Conservation (phyloP, 305 asterid species). For the Coffea humblotiana region DNA sequence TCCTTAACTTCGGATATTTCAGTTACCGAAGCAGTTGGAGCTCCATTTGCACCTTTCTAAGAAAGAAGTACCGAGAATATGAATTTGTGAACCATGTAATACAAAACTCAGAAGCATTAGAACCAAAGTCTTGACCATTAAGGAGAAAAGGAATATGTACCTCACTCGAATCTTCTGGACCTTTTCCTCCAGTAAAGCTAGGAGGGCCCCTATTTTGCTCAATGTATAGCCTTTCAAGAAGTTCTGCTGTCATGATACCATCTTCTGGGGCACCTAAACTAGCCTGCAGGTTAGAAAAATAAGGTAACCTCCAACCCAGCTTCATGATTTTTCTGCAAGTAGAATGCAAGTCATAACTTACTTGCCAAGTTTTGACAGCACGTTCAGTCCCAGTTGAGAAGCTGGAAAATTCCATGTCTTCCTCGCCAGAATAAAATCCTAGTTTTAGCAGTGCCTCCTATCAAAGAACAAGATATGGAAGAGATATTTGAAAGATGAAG, state of each 20-base stretch:
- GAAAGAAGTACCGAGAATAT: not conserved
- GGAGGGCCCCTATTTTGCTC: slow-evolving; percentile 37
- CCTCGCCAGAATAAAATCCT: slow-evolving; percentile 95
- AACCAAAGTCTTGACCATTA: not conserved
- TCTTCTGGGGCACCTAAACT: slow-evolving; percentile 62
- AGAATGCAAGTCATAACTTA: slow-evolving; percentile 32
- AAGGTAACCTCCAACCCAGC: not conserved
- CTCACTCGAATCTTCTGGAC: slow-evolving; percentile 34
- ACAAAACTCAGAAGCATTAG: not conserved
- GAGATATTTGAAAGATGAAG: not conserved
- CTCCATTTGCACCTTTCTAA: slow-evolving; percentile 55
- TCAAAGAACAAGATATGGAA: slow-evolving; percentile 14
- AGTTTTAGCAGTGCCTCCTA: slow-evolving; percentile 78
- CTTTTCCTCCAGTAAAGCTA: slow-evolving; percentile 22
- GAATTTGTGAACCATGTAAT: slow-evolving; percentile 7
- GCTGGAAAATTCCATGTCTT: slow-evolving; percentile 78
- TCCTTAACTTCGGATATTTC: slow-evolving; percentile 40
- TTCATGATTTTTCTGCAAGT: not conserved
- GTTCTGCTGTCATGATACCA: slow-evolving; percentile 85
- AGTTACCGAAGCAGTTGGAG: slow-evolving; percentile 42
- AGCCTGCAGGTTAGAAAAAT: slow-evolving; percentile 49
- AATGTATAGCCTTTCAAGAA: slow-evolving; percentile 47
- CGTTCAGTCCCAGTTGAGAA: slow-evolving; percentile 82
- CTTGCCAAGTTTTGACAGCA: slow-evolving; percentile 98
- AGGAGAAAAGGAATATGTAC: slow-evolving; percentile 19